Conservation (phyloP, 2,329 filamentous ascomycete genomes). For the Stemphylium lycopersici region DNA sequence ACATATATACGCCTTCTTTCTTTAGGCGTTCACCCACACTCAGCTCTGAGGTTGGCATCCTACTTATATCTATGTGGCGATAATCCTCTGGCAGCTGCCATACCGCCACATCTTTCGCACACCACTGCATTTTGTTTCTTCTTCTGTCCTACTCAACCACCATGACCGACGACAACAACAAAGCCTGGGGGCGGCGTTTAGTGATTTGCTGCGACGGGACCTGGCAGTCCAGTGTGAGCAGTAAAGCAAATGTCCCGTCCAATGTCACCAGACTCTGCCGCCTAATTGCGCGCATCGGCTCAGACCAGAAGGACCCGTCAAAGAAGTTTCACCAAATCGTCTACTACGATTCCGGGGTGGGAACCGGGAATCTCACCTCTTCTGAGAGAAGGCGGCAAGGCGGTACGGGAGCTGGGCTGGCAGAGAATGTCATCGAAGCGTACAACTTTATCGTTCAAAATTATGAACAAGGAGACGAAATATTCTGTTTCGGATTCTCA, state of each 20-base stretch:
- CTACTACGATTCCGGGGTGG: slow-evolving; percentile 46
- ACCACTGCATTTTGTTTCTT: neutral
- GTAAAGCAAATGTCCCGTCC: slow-evolving; percentile 41
- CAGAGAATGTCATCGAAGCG: slow-evolving; percentile 56
- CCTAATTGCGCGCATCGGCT: slow-evolving; percentile 38
- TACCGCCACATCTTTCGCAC: neutral
- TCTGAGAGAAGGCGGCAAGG: slow-evolving; percentile 43
- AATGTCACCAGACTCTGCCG: slow-evolving; percentile 47
- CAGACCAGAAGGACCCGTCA: slow-evolving; percentile 23
- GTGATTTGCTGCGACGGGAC: slow-evolving; percentile 48
- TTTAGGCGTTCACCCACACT: neutral
- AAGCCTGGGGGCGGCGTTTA: slow-evolving; percentile 40
- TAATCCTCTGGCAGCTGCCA: neutral
- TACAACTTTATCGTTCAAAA: slow-evolving; percentile 60
- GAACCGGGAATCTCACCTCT: slow-evolving; percentile 39
- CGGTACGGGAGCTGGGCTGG: slow-evolving; percentile 53
- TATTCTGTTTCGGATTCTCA: slow-evolving; percentile 57
- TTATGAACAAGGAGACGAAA: slow-evolving; percentile 56
- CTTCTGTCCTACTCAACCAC: neutral
- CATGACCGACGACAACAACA: slow-evolving; percentile 22
- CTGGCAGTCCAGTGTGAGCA: slow-evolving; percentile 44
- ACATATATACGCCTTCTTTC: slow-evolving; percentile 4
- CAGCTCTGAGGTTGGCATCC: slow-evolving; percentile 8
- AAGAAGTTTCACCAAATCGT: slow-evolving; percentile 46
- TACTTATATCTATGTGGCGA: neutral